Base-by-base conservation (phyloP, 495 filamentous ascomycete species). In the Cairneyella variabilis region DNA sequence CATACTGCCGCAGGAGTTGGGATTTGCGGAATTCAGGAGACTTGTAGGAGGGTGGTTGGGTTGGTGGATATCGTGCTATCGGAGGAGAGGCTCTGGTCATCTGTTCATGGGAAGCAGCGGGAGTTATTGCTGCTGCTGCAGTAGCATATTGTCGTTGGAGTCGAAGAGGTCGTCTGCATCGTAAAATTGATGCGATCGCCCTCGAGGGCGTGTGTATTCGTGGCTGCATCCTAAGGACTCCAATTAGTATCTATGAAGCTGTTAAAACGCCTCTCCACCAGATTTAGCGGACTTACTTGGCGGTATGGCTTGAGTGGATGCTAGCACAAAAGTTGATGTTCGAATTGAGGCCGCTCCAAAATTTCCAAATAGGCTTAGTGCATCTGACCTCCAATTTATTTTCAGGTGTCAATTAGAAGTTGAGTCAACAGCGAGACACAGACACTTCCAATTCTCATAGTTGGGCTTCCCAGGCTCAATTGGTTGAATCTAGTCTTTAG, bases 1-100 rank as follows among this genome's bases (percentile, higher is more conserved):
- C 92, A 74, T 98, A 98, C 68, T 87, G 81, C 43, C 93, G 84
- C 58, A 95, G 85, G 39, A 98, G 84, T 68, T 97, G 92, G n/a
- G 92, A 85, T 73, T 97, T 95, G 57, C 93, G 88, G 64, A 84
- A 80, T 59, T 95, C 86, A 34, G 92, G 81, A 26, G 83, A 86
- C 60, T 90, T 86, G 68, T 93, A 83, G 27, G 90, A 97, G 9
- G 91, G 91, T 1, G 91, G 91, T 69, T 95, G 91, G 0, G 83
- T 88, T 5, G 80, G 76, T 23, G 89, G 84, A 56, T 72, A 79
- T 27, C 56, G 54, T 21, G 45, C 21, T 26, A 42, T 50, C 1
- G 50, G 40, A n/a, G 67, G 78, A 60, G 67, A 69, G 60, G 77
- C 79, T 64, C 64, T 68, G 63, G 64, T 79, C 68, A 72, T 83